A percentile compares a stretch with the other conserved stretches of the same genome.
Conservation (phyloP, 495 filamentous ascomycete species). For the Opeltia flavorubescens region DNA sequence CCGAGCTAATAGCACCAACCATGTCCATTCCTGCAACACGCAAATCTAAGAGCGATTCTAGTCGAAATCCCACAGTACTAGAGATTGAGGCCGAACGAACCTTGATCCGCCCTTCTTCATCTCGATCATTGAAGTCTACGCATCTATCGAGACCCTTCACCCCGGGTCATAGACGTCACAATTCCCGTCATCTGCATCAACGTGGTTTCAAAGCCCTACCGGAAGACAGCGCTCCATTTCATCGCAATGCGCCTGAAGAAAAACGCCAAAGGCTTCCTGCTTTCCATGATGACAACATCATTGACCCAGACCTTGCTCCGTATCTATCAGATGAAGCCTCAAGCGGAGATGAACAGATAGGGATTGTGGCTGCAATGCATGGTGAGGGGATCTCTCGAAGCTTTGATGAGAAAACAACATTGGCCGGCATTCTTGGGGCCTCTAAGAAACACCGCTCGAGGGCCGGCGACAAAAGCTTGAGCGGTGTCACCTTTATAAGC, state of each 20-base stretch:
- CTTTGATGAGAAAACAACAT: conserved; percentile 40
- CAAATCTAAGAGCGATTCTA: conserved; percentile 64
- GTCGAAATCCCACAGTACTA: conserved; percentile 73
- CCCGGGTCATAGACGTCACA: conserved; percentile 63
- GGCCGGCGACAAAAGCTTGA: conserved; percentile 53
- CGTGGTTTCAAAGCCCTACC: conserved; percentile 44
- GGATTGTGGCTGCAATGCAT: conserved; percentile 62
- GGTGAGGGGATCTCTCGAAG: conserved; percentile 33
- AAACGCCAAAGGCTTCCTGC: conserved; percentile 61
- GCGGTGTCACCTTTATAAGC: conserved; percentile 44
- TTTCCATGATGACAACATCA: conserved; percentile 95
- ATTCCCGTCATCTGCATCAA: conserved; percentile 60
- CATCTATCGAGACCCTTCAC: conserved; percentile 55
- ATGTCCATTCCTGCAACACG: conserved; percentile 86
- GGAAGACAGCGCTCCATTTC: conserved; percentile 81
- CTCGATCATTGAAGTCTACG: conserved; percentile 76
- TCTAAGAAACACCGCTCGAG: conserved; percentile 61
- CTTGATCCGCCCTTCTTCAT: conserved; percentile 73
- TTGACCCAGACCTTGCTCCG: conserved; percentile 87
- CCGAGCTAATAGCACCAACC: conserved; percentile 26
- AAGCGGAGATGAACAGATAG: conserved; percentile 83
- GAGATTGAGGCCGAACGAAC: conserved; percentile 69
- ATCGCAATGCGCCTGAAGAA: conserved; percentile 54
- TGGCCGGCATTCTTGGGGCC: conserved; percentile 42
- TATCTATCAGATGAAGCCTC: conserved; percentile 93